Base-by-base conservation (phyloP, 179 eudicot genomes). In the Silene coronaria region DNA sequence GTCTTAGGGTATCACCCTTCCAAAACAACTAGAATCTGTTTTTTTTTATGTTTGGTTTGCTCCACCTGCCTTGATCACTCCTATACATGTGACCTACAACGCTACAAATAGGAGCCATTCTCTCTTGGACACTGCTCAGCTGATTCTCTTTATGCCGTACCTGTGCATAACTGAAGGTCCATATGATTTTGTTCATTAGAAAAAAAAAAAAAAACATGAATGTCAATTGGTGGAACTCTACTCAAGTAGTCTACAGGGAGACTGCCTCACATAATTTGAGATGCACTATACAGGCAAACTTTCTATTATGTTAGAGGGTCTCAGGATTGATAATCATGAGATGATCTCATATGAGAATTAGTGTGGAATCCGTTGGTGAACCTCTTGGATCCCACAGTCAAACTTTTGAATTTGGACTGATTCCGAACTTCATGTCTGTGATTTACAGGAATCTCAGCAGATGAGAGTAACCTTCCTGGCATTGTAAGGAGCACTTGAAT, bases 401-500 rank as follows among this genome's bases (percentile, higher is more conserved):
- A 22, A 13, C 19, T 68, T 67, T 13, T 16, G 67, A 55, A 21
- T 36, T 22, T 36, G 21, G n/a, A 36, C 32, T 27, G 28, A 5
- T 62, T 42, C 60, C 19, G 28, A 3, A 4, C 3, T 57, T 65
- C 12, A 30, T 46, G 21, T 23, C 42, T 34, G 53, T 61, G 66
- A n/a, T 65, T 51, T 26, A 60, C 72, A 78, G 76, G 65, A 24
- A 13, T 34, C 45, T 51, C 59, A 53, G 27, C 32, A 16, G 30
- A 10, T 46, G n/a, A 27, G 60, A 26, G 32, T 38, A 62, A 65
- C 30, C 38, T 27, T 72, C 72, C 10, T 46, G 51, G 22, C n/a
- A 46, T 32, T 72, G 72, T 16, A 23, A 14, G 76, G 65, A 72
- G 62, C 65, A 53, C 72, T 24, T 77, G 60, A 64, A 66, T 36